These are phyloP conservation scores for Bullera alba DNA, from an alignment of 768 basidiomycete genomes.

Conservation along the genomic window DNA sequence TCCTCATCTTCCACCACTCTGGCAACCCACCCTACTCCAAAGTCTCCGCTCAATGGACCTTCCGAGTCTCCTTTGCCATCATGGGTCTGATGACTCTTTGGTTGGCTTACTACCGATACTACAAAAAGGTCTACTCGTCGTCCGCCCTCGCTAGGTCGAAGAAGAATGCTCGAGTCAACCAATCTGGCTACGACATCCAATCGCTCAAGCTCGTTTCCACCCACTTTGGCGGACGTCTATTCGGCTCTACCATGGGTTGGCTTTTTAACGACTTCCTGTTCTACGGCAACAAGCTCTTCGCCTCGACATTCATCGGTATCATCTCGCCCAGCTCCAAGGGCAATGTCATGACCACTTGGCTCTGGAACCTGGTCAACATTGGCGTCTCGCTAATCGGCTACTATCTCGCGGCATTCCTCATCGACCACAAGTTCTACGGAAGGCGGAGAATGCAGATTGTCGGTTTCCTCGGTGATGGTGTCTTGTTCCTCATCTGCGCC, in stretches of 20 bases:
- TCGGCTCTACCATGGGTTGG: slow-evolving; percentile 44
- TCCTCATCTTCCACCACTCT: slow-evolving; percentile 46
- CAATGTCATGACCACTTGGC: slow-evolving; percentile 46
- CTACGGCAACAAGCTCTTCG: slow-evolving; percentile 48
- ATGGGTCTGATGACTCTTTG: slow-evolving; percentile 48
- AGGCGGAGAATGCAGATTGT: slow-evolving; percentile 45
- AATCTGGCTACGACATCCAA: slow-evolving; percentile 47
- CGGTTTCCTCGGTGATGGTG: slow-evolving; percentile 45
- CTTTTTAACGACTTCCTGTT: slow-evolving; percentile 48
- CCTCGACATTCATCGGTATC: slow-evolving; percentile 47
- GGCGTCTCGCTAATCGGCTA: slow-evolving; percentile 47
- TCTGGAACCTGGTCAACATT: slow-evolving; percentile 48
- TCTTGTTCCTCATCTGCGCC: slow-evolving; percentile 42
- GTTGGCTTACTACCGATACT: slow-evolving; percentile 50
- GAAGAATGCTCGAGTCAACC: slow-evolving; percentile 40
- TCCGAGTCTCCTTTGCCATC: slow-evolving; percentile 48
- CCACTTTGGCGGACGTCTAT: slow-evolving; percentile 44
- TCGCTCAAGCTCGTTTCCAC: slow-evolving; percentile 44
- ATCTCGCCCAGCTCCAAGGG: slow-evolving; percentile 41
- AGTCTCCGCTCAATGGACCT: slow-evolving; percentile 47
- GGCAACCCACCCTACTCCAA: slow-evolving; percentile 40
- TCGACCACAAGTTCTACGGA: slow-evolving; percentile 49
- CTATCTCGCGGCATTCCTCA: slow-evolving; percentile 47
- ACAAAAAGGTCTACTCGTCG: slow-evolving; percentile 44
- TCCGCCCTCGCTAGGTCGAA: slow-evolving; percentile 42